A percentile compares a stretch with the other conserved stretches of the same genome.
These are phyloP conservation scores for Leishmania gerbilli DNA, from an alignment of 208 protist species.

Conservation along the genomic window DNA sequence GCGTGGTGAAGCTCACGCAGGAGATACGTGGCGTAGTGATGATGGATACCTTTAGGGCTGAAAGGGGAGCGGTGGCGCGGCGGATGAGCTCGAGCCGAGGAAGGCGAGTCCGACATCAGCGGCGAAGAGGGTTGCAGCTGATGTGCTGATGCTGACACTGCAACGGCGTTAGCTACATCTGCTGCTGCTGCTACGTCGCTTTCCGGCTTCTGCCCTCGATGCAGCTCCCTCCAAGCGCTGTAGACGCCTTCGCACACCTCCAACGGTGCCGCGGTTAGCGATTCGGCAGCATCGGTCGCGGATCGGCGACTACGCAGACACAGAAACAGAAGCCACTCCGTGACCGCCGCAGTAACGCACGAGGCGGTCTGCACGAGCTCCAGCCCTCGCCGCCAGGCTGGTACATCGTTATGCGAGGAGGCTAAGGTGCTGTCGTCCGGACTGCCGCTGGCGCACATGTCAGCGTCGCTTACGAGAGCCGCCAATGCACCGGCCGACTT, in stretches of 20 bases:
- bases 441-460: background rate
- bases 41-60: constrained; percentile 18
- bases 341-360: background rate
- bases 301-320: constrained; percentile 14
- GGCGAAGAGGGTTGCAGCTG: background rate
- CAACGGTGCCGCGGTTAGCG: constrained; percentile 4
- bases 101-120: background rate
- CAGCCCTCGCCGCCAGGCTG: constrained; percentile 19
- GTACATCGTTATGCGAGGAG: background rate
- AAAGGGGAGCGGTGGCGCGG: constrained; percentile 2
- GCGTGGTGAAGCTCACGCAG: background rate
- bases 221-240: constrained; percentile 14
- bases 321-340: constrained; percentile 25
- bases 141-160: background rate
- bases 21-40: constrained; percentile 15
- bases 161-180: background rate
- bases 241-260: constrained; percentile 31
- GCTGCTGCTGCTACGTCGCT: background rate
- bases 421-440: background rate
- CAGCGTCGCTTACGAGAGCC: background rate
- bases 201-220: background rate
- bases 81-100: background rate
- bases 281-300: background rate
- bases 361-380: constrained; percentile 4
- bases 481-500: background rate